phyloP scores from a whole-genome alignment of 1,139 yeast genomes.

The Hyphopichia fennica region DNA sequence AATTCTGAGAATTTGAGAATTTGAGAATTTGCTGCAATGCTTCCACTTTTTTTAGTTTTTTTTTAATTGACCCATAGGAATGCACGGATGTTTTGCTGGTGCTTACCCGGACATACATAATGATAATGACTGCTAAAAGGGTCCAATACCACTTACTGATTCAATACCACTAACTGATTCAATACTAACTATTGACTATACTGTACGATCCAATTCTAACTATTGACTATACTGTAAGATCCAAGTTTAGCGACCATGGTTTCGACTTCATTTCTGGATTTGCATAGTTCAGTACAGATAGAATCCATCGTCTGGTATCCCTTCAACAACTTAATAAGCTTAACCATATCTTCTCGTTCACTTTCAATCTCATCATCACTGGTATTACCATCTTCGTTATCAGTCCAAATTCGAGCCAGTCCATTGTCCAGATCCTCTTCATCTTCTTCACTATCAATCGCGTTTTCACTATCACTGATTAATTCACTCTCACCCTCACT shows the following conservation, averaged over 20 bases:
- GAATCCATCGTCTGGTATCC: constrained; percentile 68
- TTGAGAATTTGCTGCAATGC: too few relatives aligned
- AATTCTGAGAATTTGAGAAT: too few relatives aligned
- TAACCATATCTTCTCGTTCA: constrained; percentile 16
- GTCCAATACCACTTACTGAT: too few relatives aligned
- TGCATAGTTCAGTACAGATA: constrained; percentile 67
- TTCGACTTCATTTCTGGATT: constrained; percentile 58
- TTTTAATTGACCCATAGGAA: too few relatives aligned
- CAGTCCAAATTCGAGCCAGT: neutral
- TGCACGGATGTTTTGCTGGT: too few relatives aligned
- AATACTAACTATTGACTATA: too few relatives aligned
- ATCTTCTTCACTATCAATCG: constrained; percentile 8
- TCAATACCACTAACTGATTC: too few relatives aligned
- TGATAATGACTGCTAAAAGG: too few relatives aligned
- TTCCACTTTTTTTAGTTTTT: too few relatives aligned
- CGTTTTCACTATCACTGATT: constrained; percentile 6
- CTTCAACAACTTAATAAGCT: constrained; percentile 48
- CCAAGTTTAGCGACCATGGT: constrained; percentile 46
- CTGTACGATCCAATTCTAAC: constrained; percentile 12
- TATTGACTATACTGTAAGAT: constrained; percentile 40
- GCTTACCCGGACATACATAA: too few relatives aligned
- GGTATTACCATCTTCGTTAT: neutral
- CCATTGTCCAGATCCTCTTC: neutral
- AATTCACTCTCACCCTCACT: constrained; percentile 3
- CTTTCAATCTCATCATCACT: constrained; percentile 18